phyloP scores from a whole-genome alignment of 192 early-diverging fungal genomes.

The Globomyces pollinis-pini region DNA sequence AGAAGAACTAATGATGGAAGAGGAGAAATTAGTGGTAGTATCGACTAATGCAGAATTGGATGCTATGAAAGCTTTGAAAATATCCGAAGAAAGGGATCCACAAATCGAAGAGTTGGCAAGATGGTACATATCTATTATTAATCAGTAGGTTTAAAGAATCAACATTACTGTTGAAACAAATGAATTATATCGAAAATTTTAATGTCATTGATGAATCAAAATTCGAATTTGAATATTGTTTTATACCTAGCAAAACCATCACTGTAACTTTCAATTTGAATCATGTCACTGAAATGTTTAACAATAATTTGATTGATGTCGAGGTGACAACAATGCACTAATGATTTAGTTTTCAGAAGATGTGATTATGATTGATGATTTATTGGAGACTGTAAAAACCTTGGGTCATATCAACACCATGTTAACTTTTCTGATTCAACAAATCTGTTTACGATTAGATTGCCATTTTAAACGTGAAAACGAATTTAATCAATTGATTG shows the following conservation, averaged over 20 bases:
- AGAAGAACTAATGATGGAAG: neutral
- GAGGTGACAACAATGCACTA: too few relatives aligned
- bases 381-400: too few relatives aligned
- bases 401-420: too few relatives aligned
- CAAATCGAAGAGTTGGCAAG: slow-evolving; percentile 7
- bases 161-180: too few relatives aligned
- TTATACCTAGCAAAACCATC: neutral
- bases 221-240: neutral
- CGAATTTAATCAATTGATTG: neutral
- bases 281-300: neutral
- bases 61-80: neutral
- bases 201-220: neutral
- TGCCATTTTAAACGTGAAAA: neutral
- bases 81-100: slow-evolving; percentile 6
- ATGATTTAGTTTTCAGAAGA: too few relatives aligned
- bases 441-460: neutral
- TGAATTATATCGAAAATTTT: neutral
- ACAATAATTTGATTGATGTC: too few relatives aligned
- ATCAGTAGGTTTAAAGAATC: too few relatives aligned
- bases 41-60: slow-evolving; percentile 2
- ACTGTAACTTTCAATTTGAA: neutral
- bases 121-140: neutral
- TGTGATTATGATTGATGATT: too few relatives aligned
- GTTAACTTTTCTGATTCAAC: neutral
- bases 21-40: neutral